Evolutionary conservation across 352 stramenopile species (phyloP).

Genomic region (Phytophthora multivora): DNA sequence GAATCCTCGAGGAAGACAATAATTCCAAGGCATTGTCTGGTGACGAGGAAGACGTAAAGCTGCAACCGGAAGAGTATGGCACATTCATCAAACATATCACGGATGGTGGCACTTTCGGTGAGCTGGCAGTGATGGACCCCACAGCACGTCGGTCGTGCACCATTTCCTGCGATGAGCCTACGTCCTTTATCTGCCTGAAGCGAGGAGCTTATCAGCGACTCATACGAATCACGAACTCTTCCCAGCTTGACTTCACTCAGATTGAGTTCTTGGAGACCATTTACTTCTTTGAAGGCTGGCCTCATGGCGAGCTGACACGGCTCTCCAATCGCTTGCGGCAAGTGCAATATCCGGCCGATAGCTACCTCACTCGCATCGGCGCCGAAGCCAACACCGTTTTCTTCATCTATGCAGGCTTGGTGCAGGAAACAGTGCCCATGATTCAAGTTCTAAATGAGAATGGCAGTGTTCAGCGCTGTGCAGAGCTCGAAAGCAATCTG

Average conservation of each 20-base stretch:
- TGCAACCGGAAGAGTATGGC: constrained; percentile 52
- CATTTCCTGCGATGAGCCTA: constrained; percentile 68
- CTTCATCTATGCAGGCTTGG: constrained; percentile 81
- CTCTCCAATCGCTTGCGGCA: constrained; percentile 73
- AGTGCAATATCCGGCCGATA: constrained; percentile 67
- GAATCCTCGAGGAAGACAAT: constrained; percentile 27
- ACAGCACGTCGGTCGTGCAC: constrained; percentile 75
- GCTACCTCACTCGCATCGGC: constrained; percentile 69
- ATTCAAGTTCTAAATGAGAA: constrained; percentile 71
- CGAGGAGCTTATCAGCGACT: constrained; percentile 82
- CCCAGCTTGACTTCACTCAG: constrained; percentile 80
- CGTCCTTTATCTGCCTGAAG: constrained; percentile 88
- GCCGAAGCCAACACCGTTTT: constrained; percentile 75
- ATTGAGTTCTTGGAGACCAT: constrained; percentile 85
- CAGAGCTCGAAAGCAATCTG: constrained; percentile 38
- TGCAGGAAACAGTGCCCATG: constrained; percentile 78
- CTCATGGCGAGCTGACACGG: constrained; percentile 70
- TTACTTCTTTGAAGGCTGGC: constrained; percentile 81
- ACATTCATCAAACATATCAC: constrained; percentile 83
- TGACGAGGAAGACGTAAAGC: constrained; percentile 33
- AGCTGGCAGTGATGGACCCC: constrained; percentile 83
- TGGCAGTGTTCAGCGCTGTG: constrained; percentile 49
- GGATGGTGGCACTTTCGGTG: constrained; percentile 74
- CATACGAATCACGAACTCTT: constrained; percentile 82
- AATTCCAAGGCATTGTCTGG: constrained; percentile 5